Percentiles rank a stretch among this genome's conserved stretches.
Evolutionary conservation across 73 alveolate genomes (phyloP).

Genomic region (Durusdinium trenchii): DNA sequence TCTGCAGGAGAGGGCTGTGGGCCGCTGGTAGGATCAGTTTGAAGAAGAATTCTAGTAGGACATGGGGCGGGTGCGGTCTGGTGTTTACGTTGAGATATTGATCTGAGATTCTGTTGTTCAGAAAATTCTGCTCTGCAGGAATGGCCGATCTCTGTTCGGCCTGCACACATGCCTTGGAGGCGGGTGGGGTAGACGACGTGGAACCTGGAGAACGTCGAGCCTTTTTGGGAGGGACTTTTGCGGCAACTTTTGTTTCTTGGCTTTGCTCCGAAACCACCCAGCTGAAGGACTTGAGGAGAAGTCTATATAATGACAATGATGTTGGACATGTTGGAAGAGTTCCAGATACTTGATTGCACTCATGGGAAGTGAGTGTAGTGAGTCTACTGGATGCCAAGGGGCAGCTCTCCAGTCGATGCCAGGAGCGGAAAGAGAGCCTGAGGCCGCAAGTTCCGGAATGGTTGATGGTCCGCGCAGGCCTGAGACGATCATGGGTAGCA

Average conservation of each 20-base stretch:
- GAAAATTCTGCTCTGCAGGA: neutral
- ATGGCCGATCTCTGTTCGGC: constrained; percentile 66
- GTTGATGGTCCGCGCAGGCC: constrained; percentile 4
- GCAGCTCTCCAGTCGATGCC: too few species aligned
- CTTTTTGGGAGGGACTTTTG: neutral
- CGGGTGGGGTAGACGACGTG: neutral
- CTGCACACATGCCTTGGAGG: constrained; percentile 63
- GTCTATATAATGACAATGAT: too few species aligned
- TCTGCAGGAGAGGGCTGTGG: neutral
- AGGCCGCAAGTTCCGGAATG: constrained; percentile 47
- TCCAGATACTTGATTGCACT: too few species aligned
- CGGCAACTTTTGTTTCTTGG: neutral
- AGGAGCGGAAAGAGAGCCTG: constrained; percentile 60
- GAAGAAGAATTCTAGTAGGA: neutral
- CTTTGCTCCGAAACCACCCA: too few species aligned
- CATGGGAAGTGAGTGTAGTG: too few species aligned
- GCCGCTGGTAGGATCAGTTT: neutral
- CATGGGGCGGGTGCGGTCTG: neutral
- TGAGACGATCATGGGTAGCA: too few species aligned
- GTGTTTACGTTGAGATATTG: too few species aligned
- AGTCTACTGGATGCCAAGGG: too few species aligned
- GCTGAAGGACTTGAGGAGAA: too few species aligned
- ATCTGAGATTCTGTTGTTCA: too few species aligned
- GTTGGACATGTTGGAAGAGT: too few species aligned
- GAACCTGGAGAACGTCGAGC: neutral